phyloP scores from a whole-genome alignment of 2,329 filamentous ascomycete species.

The Lachnellula willkommii region DNA sequence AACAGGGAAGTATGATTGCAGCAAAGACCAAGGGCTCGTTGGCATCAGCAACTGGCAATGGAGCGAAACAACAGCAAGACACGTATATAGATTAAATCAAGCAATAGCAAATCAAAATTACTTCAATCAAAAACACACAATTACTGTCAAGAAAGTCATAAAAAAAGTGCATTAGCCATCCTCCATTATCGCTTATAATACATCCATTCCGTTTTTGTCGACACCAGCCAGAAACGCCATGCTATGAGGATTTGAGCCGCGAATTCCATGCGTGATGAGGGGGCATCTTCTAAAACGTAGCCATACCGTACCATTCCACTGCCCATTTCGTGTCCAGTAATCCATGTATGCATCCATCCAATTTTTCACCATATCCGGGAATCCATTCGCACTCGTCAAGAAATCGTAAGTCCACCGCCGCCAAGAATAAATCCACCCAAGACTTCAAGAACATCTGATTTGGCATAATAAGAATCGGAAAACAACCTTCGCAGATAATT shows the following conservation, averaged over 20 bases:
- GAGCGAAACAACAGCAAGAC: too few species aligned
- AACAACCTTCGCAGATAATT: neutral
- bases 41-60: neutral
- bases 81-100: too few species aligned
- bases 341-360: conserved; percentile 7
- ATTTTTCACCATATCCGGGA: too few species aligned
- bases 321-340: neutral
- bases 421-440: neutral
- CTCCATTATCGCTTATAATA: neutral
- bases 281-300: neutral
- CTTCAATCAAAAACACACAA: too few species aligned
- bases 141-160: neutral
- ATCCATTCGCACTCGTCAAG: too few species aligned
- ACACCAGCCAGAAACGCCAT: neutral
- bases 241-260: neutral
- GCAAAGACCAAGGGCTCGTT: neutral
- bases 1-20: neutral
- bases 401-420: neutral
- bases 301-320: neutral
- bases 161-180: neutral
- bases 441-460: neutral
- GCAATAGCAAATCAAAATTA: too few species aligned
- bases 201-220: neutral
- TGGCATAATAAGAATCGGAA: neutral
- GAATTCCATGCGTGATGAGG: neutral